Base-by-base conservation (phyloP, 2,329 filamentous ascomycete genomes). In the Fusarium proliferatum region DNA sequence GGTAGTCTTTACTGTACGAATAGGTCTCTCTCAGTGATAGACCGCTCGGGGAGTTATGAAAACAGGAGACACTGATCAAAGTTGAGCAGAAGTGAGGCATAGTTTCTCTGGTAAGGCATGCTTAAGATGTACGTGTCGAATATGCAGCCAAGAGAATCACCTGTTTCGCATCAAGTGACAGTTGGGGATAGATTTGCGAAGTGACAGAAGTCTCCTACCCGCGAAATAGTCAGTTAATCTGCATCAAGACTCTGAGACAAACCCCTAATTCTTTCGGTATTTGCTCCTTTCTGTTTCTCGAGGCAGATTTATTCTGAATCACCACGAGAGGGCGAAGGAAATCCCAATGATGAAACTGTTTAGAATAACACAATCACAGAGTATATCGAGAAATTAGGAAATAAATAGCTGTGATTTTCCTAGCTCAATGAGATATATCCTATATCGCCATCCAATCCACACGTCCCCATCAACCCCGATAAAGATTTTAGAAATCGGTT, bases 251-350 rank as follows among this genome's bases (percentile, higher is more conserved):
- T 61, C 38, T 26, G 55, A 51, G 39, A 51, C 69, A 62, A 61
- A 26, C 34, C 4, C 28, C 56, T 45, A 48, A 52, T 67, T 64
- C 53, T 62, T 64, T 65, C 67, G 66, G 71, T 62, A 41, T 38
- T 63, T 69, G 62, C 65, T 69, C 76, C 55, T 61, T 63, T 59
- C 23, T 53, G 43, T 39, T 46, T 62, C 46, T 43, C 11, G 51
- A 49, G 55, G 23, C 13, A 36, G 16, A 28, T 33, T 15, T 34
- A 26, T 61, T 43, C 43, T 58, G 45, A 52, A 41, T 21, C 46
- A 28, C 15, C 17, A 34, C 53, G 42, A 60, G 19, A 33, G 19
- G 34, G 45, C 57, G 52, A 67, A 52, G n/a, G 26, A 46, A 45
- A 23, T 5, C 21, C 39, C 7, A 28, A 38, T 28, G 19, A 34